phyloP scores from a whole-genome alignment of 805 yeast genomes.

The Yamadazyma akitaensis region DNA sequence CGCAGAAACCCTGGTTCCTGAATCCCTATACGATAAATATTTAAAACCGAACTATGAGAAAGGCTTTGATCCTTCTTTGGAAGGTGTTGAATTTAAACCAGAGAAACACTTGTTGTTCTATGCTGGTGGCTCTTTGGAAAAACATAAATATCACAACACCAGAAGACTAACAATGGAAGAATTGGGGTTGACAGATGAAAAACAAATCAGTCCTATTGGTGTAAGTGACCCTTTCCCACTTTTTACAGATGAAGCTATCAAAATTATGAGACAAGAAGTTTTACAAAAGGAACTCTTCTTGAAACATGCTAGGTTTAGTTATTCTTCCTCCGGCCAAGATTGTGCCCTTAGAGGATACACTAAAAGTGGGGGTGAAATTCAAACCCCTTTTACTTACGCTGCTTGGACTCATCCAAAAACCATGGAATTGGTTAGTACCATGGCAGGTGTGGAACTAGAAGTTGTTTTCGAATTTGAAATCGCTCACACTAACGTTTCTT shows the following conservation, averaged over 20 bases:
- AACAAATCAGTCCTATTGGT: slow-evolving; percentile 53
- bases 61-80: slow-evolving; percentile 1
- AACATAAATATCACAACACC: slow-evolving; percentile 21
- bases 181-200: slow-evolving; percentile 42
- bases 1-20: slow-evolving; percentile 20
- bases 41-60: slow-evolving; percentile 28
- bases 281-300: slow-evolving; percentile 45
- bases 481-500: slow-evolving; percentile 50
- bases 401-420: slow-evolving; percentile 63
- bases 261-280: slow-evolving; percentile 55
- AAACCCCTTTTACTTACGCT: slow-evolving; percentile 49
- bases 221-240: slow-evolving; percentile 60
- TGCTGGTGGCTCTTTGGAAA: slow-evolving; percentile 13
- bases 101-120: slow-evolving; percentile 28
- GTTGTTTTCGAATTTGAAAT: slow-evolving; percentile 57
- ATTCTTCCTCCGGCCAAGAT: slow-evolving; percentile 47
- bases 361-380: slow-evolving; percentile 24
- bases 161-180: slow-evolving; percentile 44
- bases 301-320: slow-evolving; percentile 42
- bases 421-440: slow-evolving; percentile 48
- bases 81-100: slow-evolving; percentile 27
- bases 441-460: slow-evolving; percentile 59
- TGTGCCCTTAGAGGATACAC: slow-evolving; percentile 51
- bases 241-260: slow-evolving; percentile 58
- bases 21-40: slow-evolving; percentile 28